Percentiles rank a stretch among this genome's conserved stretches.
Evolutionary conservation across 495 filamentous ascomycete genomes (phyloP).

Genomic region (Tuber calosporum): DNA sequence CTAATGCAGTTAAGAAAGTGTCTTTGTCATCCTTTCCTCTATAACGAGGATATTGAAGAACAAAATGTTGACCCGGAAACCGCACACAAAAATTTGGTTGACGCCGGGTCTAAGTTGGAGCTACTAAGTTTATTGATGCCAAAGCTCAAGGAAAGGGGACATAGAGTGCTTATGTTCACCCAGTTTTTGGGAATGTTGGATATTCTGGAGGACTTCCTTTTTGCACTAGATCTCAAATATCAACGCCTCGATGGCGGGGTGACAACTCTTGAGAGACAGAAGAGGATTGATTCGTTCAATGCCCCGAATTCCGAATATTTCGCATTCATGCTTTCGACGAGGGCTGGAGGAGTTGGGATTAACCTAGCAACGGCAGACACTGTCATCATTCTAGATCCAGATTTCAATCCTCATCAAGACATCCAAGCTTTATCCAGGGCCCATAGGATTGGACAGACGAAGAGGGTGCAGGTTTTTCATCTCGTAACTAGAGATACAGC

Average conservation of each 20-base stretch:
- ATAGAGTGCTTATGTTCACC: constrained; percentile 91
- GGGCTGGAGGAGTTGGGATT: constrained; percentile 93
- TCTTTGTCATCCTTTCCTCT: constrained; percentile 91
- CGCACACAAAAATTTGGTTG: constrained; percentile 71
- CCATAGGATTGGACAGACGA: constrained; percentile 90
- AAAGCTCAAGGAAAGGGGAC: constrained; percentile 77
- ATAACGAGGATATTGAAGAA: constrained; percentile 83
- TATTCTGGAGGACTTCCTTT: constrained; percentile 84
- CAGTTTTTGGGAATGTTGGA: constrained; percentile 87
- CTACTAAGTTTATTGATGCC: constrained; percentile 84
- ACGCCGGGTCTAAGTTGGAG: constrained; percentile 84
- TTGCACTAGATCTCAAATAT: constrained; percentile 59
- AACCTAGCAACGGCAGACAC: constrained; percentile 96
- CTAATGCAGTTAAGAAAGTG: constrained; percentile 93
- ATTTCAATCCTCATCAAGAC: constrained; percentile 98
- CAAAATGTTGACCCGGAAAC: constrained; percentile 47
- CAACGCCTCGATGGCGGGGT: constrained; percentile 81
- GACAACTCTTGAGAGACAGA: constrained; percentile 76
- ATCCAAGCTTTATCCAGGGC: constrained; percentile 91
- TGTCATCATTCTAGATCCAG: constrained; percentile 95
- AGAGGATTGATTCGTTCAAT: constrained; percentile 88
- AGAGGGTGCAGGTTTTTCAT: constrained; percentile 92
- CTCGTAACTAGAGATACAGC: constrained; percentile 79
- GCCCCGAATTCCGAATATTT: constrained; percentile 73
- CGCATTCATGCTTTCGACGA: constrained; percentile 84